These are phyloP conservation scores for Tetragonia tetragonoides DNA, from an alignment of 148 eudicot species.

Conservation along the genomic window DNA sequence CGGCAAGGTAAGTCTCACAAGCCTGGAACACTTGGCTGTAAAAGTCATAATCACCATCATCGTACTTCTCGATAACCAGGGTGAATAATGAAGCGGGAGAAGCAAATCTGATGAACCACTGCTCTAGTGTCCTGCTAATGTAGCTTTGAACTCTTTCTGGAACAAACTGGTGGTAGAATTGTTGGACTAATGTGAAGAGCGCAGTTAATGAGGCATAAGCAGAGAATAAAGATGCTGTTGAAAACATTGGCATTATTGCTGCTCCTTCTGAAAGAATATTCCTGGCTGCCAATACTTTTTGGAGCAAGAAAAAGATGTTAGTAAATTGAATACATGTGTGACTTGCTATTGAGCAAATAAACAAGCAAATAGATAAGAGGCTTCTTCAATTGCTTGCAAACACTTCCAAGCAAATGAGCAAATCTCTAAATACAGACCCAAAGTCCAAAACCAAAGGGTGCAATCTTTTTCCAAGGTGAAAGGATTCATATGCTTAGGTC, in stretches of 20 bases:
- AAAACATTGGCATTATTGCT: slow-evolving; percentile 18
- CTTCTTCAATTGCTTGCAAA: too few relatives aligned
- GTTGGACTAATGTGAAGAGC: slow-evolving; percentile 26
- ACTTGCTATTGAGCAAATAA: too few relatives aligned
- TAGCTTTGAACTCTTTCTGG: slow-evolving; percentile 19
- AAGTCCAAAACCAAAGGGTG: too few relatives aligned
- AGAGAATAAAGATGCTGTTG: slow-evolving; percentile 31
- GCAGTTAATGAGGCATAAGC: slow-evolving; percentile 32
- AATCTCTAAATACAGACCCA: too few relatives aligned
- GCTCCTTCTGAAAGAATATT: slow-evolving; percentile 8
- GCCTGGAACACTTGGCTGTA: slow-evolving; percentile 26
- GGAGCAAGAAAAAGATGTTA: too few relatives aligned
- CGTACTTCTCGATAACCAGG: slow-evolving; percentile 27
- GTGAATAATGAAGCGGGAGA: too few relatives aligned
- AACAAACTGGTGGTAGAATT: slow-evolving; percentile 31
- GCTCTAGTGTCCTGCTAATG: slow-evolving; percentile 18
- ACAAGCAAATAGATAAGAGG: too few relatives aligned
- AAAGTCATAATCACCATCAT: slow-evolving; percentile 20
- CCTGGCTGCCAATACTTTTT: background rate
- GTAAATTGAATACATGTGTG: too few relatives aligned
- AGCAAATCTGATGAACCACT: slow-evolving; percentile 16
- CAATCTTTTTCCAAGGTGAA: too few relatives aligned
- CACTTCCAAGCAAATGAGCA: too few relatives aligned
- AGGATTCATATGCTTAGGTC: too few relatives aligned
- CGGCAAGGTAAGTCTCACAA: slow-evolving; percentile 29